Evolutionary conservation across 2,329 filamentous ascomycete genomes (phyloP).

Genomic region (Colletotrichum lini): DNA sequence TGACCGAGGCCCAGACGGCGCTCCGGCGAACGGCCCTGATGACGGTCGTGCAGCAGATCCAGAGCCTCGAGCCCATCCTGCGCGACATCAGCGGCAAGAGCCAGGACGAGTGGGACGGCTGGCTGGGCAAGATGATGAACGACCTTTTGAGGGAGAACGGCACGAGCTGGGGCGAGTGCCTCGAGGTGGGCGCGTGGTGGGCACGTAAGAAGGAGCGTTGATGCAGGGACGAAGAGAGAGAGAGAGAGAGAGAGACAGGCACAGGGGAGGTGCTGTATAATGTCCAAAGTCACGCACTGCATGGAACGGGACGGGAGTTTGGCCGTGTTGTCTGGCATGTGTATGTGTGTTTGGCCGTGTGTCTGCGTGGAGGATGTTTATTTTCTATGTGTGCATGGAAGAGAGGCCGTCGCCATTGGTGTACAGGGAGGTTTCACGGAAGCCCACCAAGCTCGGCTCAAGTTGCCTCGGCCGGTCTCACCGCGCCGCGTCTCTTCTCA

Average conservation of each 20-base stretch:
- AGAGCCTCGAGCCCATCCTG: slow-evolving; percentile 86
- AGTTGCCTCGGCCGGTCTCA: too few species aligned
- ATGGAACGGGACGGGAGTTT: slow-evolving; percentile 28
- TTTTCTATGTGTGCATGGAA: background rate
- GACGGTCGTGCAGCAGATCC: slow-evolving; percentile 86
- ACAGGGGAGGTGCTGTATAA: background rate
- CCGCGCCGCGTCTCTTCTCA: background rate
- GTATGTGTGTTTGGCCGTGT: too few species aligned
- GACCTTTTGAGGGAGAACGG: slow-evolving; percentile 86
- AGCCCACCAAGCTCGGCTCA: too few species aligned
- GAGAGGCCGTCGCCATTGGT: background rate
- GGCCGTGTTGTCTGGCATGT: background rate
- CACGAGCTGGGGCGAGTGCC: slow-evolving; percentile 86
- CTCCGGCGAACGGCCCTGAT: slow-evolving; percentile 84
- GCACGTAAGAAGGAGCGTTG: slow-evolving; percentile 76
- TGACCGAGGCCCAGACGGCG: slow-evolving; percentile 79
- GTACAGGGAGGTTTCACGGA: background rate
- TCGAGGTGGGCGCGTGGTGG: slow-evolving; percentile 90
- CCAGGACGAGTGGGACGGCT: slow-evolving; percentile 92
- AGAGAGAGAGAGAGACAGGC: too few species aligned
- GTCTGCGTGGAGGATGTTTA: too few species aligned
- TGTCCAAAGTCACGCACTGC: too few species aligned
- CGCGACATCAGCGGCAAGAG: slow-evolving; percentile 88
- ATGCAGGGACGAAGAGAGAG: background rate
- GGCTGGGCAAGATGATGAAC: slow-evolving; percentile 89